These are phyloP conservation scores for Suillus subalutaceus DNA, from an alignment of 768 basidiomycete genomes.

Conservation along the genomic window DNA sequence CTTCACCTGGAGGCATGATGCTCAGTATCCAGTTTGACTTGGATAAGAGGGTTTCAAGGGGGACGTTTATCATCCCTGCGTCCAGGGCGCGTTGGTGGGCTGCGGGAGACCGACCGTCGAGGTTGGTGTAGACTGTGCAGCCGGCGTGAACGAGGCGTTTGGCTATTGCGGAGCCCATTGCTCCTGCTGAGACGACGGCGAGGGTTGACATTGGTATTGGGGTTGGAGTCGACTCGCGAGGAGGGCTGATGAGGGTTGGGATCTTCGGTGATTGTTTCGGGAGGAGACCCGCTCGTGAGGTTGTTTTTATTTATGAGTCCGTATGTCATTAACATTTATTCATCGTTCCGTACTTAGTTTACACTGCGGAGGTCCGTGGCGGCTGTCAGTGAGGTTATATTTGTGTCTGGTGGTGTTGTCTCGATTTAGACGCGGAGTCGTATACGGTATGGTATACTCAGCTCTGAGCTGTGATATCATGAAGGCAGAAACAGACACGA, in stretches of 20 bases:
- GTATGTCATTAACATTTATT: background rate
- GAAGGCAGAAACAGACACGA: background rate
- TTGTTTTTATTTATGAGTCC: background rate
- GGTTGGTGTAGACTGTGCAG: slow-evolving; percentile 52
- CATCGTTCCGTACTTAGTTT: background rate
- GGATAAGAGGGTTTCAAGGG: slow-evolving; percentile 35
- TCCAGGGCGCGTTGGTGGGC: slow-evolving; percentile 48
- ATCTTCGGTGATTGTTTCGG: background rate
- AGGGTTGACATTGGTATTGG: slow-evolving; percentile 30
- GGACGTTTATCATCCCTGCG: slow-evolving; percentile 49
- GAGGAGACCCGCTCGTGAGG: background rate
- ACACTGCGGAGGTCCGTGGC: background rate
- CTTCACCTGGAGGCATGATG: slow-evolving; percentile 56
- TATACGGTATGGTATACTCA: background rate
- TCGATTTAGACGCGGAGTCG: background rate
- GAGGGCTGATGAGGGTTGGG: background rate
- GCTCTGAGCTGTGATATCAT: no score
- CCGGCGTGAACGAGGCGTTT: slow-evolving; percentile 45
- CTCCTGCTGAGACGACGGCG: slow-evolving; percentile 55
- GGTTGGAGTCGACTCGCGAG: no score
- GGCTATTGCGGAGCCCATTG: slow-evolving; percentile 59
- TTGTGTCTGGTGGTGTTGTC: background rate
- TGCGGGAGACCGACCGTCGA: slow-evolving; percentile 51
- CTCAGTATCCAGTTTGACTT: slow-evolving; percentile 47
- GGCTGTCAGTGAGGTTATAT: background rate